Evolutionary conservation across 768 basidiomycete genomes (phyloP).

Genomic region (Phaffia tasmanica): DNA sequence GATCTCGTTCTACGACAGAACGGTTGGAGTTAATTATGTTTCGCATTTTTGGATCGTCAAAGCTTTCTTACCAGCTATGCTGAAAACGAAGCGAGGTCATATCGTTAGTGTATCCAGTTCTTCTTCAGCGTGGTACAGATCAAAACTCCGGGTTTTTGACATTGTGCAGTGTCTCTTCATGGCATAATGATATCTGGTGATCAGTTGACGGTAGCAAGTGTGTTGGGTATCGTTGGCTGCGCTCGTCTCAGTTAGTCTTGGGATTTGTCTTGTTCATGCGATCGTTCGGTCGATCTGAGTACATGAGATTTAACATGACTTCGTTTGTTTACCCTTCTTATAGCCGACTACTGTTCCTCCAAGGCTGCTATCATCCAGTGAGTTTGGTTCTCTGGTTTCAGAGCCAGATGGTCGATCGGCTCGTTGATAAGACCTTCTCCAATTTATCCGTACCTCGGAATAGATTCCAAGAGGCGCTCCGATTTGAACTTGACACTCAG

Average conservation of each 20-base stretch:
- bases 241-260: slow-evolving; percentile 60
- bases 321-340: background rate
- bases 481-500: slow-evolving; percentile 55
- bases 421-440: no score
- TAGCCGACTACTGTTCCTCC: slow-evolving; percentile 81
- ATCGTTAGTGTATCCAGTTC: slow-evolving; percentile 48
- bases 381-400: no score
- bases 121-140: background rate
- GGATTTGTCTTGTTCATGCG: slow-evolving; percentile 3
- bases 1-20: slow-evolving; percentile 44
- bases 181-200: background rate
- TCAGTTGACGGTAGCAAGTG: slow-evolving; percentile 67
- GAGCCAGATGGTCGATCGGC: no score
- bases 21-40: slow-evolving; percentile 76
- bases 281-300: slow-evolving; percentile 16
- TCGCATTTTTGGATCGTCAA: slow-evolving; percentile 87
- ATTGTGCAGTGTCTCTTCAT: no score
- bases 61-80: slow-evolving; percentile 81
- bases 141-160: background rate
- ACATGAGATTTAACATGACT: slow-evolving; percentile 4
- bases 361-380: slow-evolving; percentile 70
- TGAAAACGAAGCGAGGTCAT: slow-evolving; percentile 67
- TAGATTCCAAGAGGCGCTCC: slow-evolving; percentile 63
- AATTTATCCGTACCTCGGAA: no score
- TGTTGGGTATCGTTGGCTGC: slow-evolving; percentile 57